phyloP scores from a whole-genome alignment of 495 filamentous ascomycete species.

The Aspergillus sclerotiicarbonarius region DNA sequence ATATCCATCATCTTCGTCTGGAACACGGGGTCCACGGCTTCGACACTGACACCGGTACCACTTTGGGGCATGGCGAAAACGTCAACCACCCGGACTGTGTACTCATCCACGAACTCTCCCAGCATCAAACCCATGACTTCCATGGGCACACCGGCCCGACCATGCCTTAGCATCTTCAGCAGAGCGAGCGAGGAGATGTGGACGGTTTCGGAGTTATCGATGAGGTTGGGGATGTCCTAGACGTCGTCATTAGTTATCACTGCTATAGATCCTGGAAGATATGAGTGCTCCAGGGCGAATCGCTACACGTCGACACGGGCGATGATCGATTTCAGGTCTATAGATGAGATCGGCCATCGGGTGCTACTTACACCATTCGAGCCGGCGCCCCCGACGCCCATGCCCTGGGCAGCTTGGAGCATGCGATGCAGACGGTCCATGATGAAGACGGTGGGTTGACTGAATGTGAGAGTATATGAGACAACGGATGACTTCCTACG shows the following conservation, averaged over 20 bases:
- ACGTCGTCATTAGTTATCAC: not conserved
- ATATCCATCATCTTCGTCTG: conserved; percentile 99
- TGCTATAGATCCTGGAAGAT: not conserved
- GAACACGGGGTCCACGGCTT: conserved; percentile 97
- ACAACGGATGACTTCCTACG: conserved; percentile 34
- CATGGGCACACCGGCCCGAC: conserved; percentile 97
- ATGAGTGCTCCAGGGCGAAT: too few species aligned
- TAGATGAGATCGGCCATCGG: not conserved
- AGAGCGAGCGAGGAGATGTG: conserved; percentile 97
- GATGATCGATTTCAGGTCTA: not conserved
- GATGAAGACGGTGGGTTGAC: conserved; percentile 18
- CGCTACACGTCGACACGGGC: not conserved
- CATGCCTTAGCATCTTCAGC: conserved; percentile 97
- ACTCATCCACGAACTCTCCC: conserved; percentile 98
- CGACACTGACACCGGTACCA: conserved; percentile 96
- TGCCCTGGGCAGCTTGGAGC: conserved; percentile 74
- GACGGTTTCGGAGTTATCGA: conserved; percentile 99
- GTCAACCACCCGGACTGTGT: conserved; percentile 95
- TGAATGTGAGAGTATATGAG: conserved; percentile 19
- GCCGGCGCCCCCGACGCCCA: conserved; percentile 66
- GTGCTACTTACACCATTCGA: conserved; percentile 70
- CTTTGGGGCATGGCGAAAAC: conserved; percentile 99
- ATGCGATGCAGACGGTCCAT: conserved; percentile 90
- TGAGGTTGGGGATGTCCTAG: conserved; percentile 81
- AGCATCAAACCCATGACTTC: conserved; percentile 99